Evolutionary conservation across 139 green algal species (phyloP), one percentile per base, ranked within the genome.

Genomic region (Haematococcus sp.): DNA sequence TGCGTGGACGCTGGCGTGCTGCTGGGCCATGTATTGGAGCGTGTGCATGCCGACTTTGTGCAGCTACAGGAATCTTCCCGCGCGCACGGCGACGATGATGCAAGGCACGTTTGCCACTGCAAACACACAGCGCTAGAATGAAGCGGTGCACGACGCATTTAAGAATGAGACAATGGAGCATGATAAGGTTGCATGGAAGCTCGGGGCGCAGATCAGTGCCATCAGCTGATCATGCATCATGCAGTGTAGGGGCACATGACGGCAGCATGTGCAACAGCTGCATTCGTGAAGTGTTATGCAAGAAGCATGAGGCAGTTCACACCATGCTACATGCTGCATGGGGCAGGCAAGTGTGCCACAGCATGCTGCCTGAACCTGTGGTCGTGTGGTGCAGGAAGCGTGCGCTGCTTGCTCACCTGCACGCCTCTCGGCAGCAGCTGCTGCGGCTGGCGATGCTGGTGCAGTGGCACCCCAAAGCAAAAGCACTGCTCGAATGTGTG

Each of bases 381-480:
- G 19, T 43, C 31, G 15, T 25, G 28, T 5, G 9, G 60, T 68
- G 60, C 63, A 84, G 73, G 64, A 81, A 84, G 70, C 70, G 69
- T 2, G 44, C 34, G 13, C 44, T 76, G 63, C 68, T 81, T 54
- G 25, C 60, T 32, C 69, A 81, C 65, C 58, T 85, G 55, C 79
- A 85, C 33, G 44, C 69, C 30, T 63, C 74, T 1, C 79, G 79
- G 15, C 80, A 85, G 67, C 59, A 75, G 75, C 80, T 85, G 60
- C 60, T 85, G 71, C 75, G 79, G 16, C 27, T 71, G 1, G 52
- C 79, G 71, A 66, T 54, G 28, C 61, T 85, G 40, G 44, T 81
- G 13, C 68, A 79, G 9, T 85, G 80, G 80, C 34, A 49, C 11
- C 74, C 66, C 35, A 85, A 85, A 52, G 65, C 75, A 20, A 81